phyloP scores from a whole-genome alignment of 2,329 filamentous ascomycete species.

The Didymella sp. region DNA sequence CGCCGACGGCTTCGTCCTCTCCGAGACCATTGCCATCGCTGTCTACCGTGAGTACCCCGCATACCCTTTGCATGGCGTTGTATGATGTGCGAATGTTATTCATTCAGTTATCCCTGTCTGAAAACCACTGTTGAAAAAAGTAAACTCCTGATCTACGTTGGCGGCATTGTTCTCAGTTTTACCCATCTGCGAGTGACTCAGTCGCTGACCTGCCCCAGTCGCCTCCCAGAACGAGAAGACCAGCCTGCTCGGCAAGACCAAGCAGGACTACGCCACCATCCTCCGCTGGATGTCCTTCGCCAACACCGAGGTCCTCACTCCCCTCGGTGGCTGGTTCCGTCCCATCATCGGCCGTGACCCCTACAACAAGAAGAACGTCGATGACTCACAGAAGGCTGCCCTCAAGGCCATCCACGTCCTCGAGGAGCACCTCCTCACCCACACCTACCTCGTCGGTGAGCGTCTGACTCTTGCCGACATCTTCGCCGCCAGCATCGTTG shows the following conservation, averaged over 20 bases:
- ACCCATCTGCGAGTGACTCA: slow-evolving; percentile 37
- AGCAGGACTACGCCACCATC: slow-evolving; percentile 99
- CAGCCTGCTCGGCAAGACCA: slow-evolving; percentile 98
- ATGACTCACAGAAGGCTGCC: slow-evolving; percentile 75
- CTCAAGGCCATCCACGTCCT: slow-evolving; percentile 73
- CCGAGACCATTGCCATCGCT: slow-evolving; percentile 91
- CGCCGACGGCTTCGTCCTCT: slow-evolving; percentile 86
- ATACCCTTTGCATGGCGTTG: slow-evolving; percentile 36
- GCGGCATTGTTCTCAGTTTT: slow-evolving; percentile 1
- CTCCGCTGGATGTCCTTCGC: slow-evolving; percentile 97
- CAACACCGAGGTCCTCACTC: slow-evolving; percentile 83
- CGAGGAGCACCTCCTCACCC: slow-evolving; percentile 86
- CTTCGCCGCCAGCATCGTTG: slow-evolving; percentile 79
- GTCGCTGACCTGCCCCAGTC: slow-evolving; percentile 63
- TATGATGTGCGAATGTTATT: slow-evolving; percentile 72
- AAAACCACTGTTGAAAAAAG: slow-evolving; percentile 85
- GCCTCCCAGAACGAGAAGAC: slow-evolving; percentile 99
- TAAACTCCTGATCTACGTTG: slow-evolving; percentile 77
- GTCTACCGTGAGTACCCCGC: slow-evolving; percentile 84
- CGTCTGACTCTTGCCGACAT: slow-evolving; percentile 95
- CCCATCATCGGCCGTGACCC: slow-evolving; percentile 80
- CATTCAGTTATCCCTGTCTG: slow-evolving; percentile 80
- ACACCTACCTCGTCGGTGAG: slow-evolving; percentile 98
- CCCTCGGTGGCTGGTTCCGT: slow-evolving; percentile 80
- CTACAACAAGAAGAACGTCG: slow-evolving; percentile 98